Conservation (phyloP, 257 asterid species). For the Nicotiana attenuata region DNA sequence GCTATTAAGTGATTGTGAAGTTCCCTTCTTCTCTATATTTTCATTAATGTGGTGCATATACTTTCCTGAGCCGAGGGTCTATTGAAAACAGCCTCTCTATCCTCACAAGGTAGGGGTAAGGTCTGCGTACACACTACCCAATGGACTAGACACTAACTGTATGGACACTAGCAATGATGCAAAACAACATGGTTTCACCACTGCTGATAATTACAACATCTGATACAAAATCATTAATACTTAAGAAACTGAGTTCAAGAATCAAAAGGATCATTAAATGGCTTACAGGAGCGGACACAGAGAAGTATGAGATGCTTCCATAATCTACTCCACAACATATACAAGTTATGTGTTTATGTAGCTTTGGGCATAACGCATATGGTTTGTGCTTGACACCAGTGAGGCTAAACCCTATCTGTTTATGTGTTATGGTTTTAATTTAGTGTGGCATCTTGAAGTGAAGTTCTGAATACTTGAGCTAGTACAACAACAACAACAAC, state of each 20-base stretch:
- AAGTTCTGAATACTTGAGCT: not conserved
- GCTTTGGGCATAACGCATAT: not conserved
- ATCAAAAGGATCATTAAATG: not conserved
- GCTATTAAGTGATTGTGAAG: no score
- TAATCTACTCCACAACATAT: not conserved
- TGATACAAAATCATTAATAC: not conserved
- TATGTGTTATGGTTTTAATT: not conserved
- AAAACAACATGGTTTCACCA: not conserved
- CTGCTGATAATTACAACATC: not conserved
- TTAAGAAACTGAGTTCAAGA: not conserved
- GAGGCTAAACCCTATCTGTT: not conserved
- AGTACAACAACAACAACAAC: not conserved
- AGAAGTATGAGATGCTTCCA: not conserved
- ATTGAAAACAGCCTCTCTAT: no score
- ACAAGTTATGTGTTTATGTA: not conserved
- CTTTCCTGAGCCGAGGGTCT: no score
- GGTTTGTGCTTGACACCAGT: not conserved
- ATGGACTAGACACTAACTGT: not conserved
- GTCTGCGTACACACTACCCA: no score
- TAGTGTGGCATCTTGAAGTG: not conserved
- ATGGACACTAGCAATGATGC: not conserved
- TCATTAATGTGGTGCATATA: no score
- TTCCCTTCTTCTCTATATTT: no score
- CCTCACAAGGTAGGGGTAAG: no score
- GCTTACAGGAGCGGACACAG: not conserved